Base-by-base conservation (phyloP, 78 protist genomes). In the Dictyostelium firmibasis region DNA sequence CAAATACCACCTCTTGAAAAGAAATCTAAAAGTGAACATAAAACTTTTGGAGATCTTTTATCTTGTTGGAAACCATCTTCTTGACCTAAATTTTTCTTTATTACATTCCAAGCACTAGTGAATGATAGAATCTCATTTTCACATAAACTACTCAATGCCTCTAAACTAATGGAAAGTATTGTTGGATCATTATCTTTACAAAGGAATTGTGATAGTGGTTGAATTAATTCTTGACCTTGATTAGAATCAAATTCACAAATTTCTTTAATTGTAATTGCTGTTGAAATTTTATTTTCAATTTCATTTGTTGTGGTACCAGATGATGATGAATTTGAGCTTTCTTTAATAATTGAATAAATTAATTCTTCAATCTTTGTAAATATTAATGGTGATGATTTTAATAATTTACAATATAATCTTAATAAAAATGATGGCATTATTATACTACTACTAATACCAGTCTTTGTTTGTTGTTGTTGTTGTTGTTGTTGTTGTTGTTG, bases 61-160 rank as follows among this genome's bases (percentile, higher is more conserved):
- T 23, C 57, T 4, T 20, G 8, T 25, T 35, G 76, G 43, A 85
- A 85, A 16, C 84, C 83, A 20, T 85, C 83, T 25, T 81, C 87
- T 8, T 4, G 35, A 5, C 82, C 79, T 18, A 89, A 41, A 67
- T 89, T 89, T 87, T 89, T 89, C 38, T 81, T 89, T 20, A 89
- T 81, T 31, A 89, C 94, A 81, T 78, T 64, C 94, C 94, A 89
- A 27, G 94, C 94, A 35, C 87, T 81, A 6, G 79, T 50, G n/a
- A 89, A 89, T 20, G 53, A 20, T 16, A 89, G 10, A 3, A 89
- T 75, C 13, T 89, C 94, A 25, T 25, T 20, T 31, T 81, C 70
- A 69, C 94, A 89, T 4, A 89, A 70, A 11, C 13, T 10, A 33
- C 62, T n/a, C 4, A 89, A 85, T 31, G 94, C 86, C 8, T 89